Percentiles rank a stretch among this genome's conserved stretches.
These are phyloP conservation scores for Paraphoma sp. DNA, from an alignment of 2,329 filamentous ascomycete genomes.

Conservation along the genomic window DNA sequence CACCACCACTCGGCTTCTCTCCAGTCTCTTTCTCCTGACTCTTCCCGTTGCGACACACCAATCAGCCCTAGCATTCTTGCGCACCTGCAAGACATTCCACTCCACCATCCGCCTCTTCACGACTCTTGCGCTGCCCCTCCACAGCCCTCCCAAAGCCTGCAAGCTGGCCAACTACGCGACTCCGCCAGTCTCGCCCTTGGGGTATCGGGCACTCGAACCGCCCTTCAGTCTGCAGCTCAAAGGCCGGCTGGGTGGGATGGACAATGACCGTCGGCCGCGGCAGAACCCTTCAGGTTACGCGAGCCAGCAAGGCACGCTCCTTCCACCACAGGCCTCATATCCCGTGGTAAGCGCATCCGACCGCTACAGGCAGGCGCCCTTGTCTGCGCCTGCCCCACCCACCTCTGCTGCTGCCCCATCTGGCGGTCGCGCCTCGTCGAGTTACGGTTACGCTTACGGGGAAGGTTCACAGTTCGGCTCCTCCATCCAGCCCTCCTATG, in stretches of 20 bases:
- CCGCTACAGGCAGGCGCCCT: slow-evolving; percentile 56
- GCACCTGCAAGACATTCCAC: slow-evolving; percentile 12
- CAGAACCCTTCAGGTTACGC: slow-evolving; percentile 74
- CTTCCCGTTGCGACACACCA: slow-evolving; percentile 10
- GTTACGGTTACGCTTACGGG: slow-evolving; percentile 60
- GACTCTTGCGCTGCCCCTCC: slow-evolving; percentile 24
- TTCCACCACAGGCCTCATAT: slow-evolving; percentile 51
- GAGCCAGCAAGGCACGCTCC: slow-evolving; percentile 56
- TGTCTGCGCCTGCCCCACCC: slow-evolving; percentile 51
- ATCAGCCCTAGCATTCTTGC: slow-evolving; percentile 15
- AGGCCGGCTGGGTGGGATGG: slow-evolving; percentile 71
- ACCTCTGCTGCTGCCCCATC: slow-evolving; percentile 50
- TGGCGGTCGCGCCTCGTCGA: slow-evolving; percentile 47
- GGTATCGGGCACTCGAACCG: slow-evolving; percentile 66
- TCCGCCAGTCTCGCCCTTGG: slow-evolving; percentile 69
- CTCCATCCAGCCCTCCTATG: slow-evolving; percentile 65
- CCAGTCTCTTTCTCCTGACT: slow-evolving; percentile 16
- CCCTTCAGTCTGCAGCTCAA: slow-evolving; percentile 61
- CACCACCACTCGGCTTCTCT: slow-evolving; percentile 17
- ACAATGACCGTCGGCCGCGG: slow-evolving; percentile 75
- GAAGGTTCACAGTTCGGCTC: slow-evolving; percentile 63
- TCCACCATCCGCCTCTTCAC: slow-evolving; percentile 9
- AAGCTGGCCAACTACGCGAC: slow-evolving; percentile 72
- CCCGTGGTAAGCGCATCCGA: slow-evolving; percentile 55
- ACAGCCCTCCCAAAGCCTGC: slow-evolving; percentile 48